A percentile compares a stretch with the other conserved stretches of the same genome.
phyloP scores from a whole-genome alignment of 2,329 filamentous ascomycete species.

The Colletotrichum sp. region DNA sequence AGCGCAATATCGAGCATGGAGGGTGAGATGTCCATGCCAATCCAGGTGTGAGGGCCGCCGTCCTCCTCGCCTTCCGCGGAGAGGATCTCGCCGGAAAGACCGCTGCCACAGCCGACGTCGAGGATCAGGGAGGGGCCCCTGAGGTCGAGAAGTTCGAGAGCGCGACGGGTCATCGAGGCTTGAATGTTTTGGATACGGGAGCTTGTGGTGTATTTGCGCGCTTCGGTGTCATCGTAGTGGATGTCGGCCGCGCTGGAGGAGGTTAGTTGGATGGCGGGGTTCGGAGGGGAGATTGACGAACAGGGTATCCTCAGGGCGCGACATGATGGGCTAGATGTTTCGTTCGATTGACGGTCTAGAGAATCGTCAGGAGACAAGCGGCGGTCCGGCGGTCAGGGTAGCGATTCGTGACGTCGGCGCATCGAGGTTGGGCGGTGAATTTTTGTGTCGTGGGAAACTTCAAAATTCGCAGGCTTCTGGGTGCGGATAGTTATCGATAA shows the following conservation, averaged over 20 bases:
- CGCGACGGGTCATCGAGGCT: conserved; percentile 90
- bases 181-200: conserved; percentile 97
- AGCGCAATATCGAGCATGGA: conserved; percentile 98
- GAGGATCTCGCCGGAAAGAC: conserved; percentile 92
- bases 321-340: conserved; percentile 67
- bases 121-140: conserved; percentile 83
- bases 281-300: conserved; percentile 46
- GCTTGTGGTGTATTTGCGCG: conserved; percentile 95
- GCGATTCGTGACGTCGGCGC: conserved; percentile 1
- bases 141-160: conserved; percentile 89
- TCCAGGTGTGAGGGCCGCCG: conserved; percentile 89
- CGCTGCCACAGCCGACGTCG: conserved; percentile 95
- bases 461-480: conserved; percentile 12
- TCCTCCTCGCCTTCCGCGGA: conserved; percentile 71
- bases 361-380: no score
- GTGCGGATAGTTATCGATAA: conserved; percentile 18
- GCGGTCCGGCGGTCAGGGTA: background rate
- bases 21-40: conserved; percentile 95
- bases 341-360: background rate
- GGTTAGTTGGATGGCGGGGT: conserved; percentile 15
- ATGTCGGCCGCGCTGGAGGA: conserved; percentile 82
- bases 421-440: conserved; percentile 9
- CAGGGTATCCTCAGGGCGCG: conserved; percentile 95
- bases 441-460: conserved; percentile 17
- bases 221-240: conserved; percentile 95